A percentile compares a stretch with the other conserved stretches of the same genome.
phyloP scores from a whole-genome alignment of 805 yeast genomes.

The Zygotorulaspora florentina region DNA sequence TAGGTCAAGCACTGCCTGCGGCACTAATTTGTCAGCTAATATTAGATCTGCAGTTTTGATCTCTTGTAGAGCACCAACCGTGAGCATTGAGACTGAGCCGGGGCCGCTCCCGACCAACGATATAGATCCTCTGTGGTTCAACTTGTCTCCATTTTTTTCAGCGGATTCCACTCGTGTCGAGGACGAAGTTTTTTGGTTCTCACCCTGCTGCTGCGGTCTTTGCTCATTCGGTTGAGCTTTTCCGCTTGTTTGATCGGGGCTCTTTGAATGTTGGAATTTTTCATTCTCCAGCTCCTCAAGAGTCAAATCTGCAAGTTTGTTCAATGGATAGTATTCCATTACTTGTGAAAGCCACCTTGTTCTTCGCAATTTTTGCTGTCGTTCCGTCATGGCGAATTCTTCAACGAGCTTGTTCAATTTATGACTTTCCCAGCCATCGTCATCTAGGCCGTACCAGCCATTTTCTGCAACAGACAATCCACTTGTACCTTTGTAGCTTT shows the following conservation, averaged over 20 bases:
- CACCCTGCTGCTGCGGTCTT: neutral
- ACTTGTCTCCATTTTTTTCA: slow-evolving; percentile 1
- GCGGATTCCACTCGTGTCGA: neutral
- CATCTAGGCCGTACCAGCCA: slow-evolving; percentile 45
- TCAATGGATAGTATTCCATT: slow-evolving; percentile 84
- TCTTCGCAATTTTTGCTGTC: slow-evolving; percentile 52
- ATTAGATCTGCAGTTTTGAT: slow-evolving; percentile 79
- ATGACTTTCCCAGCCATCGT: slow-evolving; percentile 60
- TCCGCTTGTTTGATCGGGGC: neutral
- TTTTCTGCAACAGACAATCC: slow-evolving; percentile 16
- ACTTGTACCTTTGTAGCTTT: slow-evolving; percentile 17
- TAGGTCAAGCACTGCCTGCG: slow-evolving; percentile 75
- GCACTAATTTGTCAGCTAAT: slow-evolving; percentile 88
- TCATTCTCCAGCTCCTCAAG: slow-evolving; percentile 37
- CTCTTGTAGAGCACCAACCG: slow-evolving; percentile 78
- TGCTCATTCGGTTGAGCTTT: neutral
- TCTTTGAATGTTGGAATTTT: neutral
- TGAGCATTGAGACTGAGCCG: slow-evolving; percentile 76
- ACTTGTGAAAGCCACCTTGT: slow-evolving; percentile 84
- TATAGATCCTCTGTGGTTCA: slow-evolving; percentile 47
- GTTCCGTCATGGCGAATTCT: slow-evolving; percentile 53
- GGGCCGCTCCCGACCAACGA: slow-evolving; percentile 95
- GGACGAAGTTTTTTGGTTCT: neutral
- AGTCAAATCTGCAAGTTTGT: slow-evolving; percentile 54
- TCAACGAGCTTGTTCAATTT: slow-evolving; percentile 57